Evolutionary conservation across 2,329 filamentous ascomycete species (phyloP), one percentile per base, ranked within the genome.

Genomic region (Stemphylium lycopersici): DNA sequence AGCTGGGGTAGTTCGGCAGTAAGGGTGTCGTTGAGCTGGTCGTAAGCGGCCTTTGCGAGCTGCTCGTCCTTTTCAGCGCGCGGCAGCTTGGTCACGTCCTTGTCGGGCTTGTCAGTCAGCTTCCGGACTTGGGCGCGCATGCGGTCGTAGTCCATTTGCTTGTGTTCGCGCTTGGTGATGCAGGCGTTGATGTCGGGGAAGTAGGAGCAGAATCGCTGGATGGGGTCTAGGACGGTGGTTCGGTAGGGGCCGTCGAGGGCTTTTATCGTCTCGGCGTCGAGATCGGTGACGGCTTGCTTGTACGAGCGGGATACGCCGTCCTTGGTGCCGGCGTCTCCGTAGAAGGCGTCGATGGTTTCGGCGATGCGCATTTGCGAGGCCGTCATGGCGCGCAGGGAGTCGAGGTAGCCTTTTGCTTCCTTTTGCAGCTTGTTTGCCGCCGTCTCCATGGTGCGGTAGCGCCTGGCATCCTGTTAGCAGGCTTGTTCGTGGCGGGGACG

Each of bases 181-280:
- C 93, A 97, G 80, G 97, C 92, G 78, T 99, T 99, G 73, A 99
- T 93, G 76, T 99, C 95, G 31, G 95, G 93, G 77, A 99, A 99
- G 80, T 99, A 99, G 65, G 91, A 91, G 80, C 93, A 98, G 81
- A 98, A 99, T 62, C 93, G 87, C 61, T 89, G 89, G 74, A 99
- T 99, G 37, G 95, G 95, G 67, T 99, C 95, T 42, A 99, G 84
- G 24, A 99, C 95, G 5, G 95, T 98, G 38, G 90, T 90, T 77
- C 90, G 86, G 79, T 97, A 99, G 41, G 95, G 96, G 3, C 95
- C 95, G 77, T 99, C 95, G 61, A 99, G 83, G 6, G 95, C 95
- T 77, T 99, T 99, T 78, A 99, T 97, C 0, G 95, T 99, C 77
- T 99, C 96, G 48, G 95, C 90, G 75, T 99, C 96, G 43, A 99